phyloP scores from a whole-genome alignment of 768 basidiomycete genomes.

The Glaciozyma antarctica region DNA sequence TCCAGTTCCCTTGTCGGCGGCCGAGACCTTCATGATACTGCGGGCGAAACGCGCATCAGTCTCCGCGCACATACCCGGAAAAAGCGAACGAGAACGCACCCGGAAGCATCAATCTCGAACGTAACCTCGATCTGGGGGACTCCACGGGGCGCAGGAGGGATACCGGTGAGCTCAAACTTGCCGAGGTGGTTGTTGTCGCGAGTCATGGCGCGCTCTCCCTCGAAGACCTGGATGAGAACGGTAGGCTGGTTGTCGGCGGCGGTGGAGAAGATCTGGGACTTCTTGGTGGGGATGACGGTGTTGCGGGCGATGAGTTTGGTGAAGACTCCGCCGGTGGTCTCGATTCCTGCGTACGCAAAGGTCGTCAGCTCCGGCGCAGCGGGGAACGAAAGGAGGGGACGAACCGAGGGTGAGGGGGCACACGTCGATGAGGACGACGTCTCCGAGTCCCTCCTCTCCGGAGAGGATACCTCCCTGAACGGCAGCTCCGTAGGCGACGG shows the following conservation, averaged over 20 bases:
- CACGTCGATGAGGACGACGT: constrained; percentile 91
- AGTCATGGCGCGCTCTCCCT: constrained; percentile 92
- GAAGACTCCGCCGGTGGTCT: constrained; percentile 89
- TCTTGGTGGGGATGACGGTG: constrained; percentile 96
- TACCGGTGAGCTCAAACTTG: constrained; percentile 85
- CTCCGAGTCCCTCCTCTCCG: constrained; percentile 80
- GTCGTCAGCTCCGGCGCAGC: not conserved
- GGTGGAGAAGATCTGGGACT: constrained; percentile 65
- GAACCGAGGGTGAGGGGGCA: constrained; percentile 73
- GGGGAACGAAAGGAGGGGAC: not conserved
- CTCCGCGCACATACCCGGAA: too few relatives aligned
- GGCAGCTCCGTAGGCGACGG: constrained; percentile 96
- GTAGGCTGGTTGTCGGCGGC: constrained; percentile 55
- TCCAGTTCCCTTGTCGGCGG: constrained; percentile 87
- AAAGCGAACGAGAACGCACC: constrained; percentile 6
- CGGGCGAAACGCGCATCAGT: constrained; percentile 40
- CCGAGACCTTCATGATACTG: constrained; percentile 88
- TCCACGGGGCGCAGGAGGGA: constrained; percentile 91
- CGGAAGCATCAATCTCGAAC: constrained; percentile 63
- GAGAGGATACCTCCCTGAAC: constrained; percentile 98
- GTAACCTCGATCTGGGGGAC: constrained; percentile 95
- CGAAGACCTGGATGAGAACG: constrained; percentile 92
- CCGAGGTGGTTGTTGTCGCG: constrained; percentile 98
- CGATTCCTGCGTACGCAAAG: constrained; percentile 57
- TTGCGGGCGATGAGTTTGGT: constrained; percentile 91